phyloP scores from a whole-genome alignment of 257 asterid species.

The Osmanthus fragrans region DNA sequence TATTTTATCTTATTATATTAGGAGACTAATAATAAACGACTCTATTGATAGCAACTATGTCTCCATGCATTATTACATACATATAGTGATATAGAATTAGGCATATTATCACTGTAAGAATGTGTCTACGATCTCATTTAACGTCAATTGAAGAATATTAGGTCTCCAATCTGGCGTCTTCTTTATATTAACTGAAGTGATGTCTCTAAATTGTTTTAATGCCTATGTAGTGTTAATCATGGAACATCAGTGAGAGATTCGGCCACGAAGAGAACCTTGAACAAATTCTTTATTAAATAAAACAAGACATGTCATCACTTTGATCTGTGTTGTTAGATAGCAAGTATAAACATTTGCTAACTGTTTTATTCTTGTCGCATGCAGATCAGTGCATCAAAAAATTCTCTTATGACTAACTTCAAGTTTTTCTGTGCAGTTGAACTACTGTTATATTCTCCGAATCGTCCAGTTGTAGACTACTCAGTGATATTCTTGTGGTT shows the following conservation, averaged over 20 bases:
- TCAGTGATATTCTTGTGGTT: conserved; percentile 83
- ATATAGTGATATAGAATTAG: neutral
- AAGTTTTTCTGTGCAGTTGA: conserved; percentile 57
- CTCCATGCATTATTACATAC: neutral
- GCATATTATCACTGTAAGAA: neutral
- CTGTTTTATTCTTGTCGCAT: conserved; percentile 13
- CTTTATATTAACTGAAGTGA: neutral
- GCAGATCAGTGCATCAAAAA: neutral
- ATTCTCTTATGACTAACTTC: conserved; percentile 16
- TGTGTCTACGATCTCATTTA: neutral
- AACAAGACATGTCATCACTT: neutral
- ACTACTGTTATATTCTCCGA: conserved; percentile 83
- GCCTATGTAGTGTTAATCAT: neutral
- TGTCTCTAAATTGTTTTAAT: neutral
- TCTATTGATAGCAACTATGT: neutral
- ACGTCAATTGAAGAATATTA: neutral
- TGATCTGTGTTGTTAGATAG: conserved; percentile 13
- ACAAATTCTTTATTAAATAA: neutral
- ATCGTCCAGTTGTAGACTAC: conserved; percentile 78
- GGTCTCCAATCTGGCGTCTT: neutral
- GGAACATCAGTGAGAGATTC: neutral
- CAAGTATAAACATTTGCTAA: neutral
- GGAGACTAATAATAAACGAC: neutral
- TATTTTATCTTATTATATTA: neutral
- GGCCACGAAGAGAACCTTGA: neutral